These are phyloP conservation scores for Elsinoe fawcettii DNA, from an alignment of 2,329 filamentous ascomycete species.

Conservation along the genomic window DNA sequence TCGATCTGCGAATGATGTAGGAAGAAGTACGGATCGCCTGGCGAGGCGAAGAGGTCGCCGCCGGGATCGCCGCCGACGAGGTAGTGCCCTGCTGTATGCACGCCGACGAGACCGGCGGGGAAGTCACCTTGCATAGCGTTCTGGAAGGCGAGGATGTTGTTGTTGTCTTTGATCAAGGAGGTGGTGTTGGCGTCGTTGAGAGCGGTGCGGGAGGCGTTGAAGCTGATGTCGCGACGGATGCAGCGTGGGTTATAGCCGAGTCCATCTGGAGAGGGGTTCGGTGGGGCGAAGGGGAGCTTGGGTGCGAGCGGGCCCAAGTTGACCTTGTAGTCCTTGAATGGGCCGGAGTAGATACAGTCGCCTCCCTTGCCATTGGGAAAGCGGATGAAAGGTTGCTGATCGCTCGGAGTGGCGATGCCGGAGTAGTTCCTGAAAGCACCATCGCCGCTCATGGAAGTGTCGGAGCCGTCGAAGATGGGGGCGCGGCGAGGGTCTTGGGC, in stretches of 20 bases:
- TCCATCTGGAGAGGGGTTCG: constrained; percentile 28
- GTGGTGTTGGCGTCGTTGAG: constrained; percentile 20
- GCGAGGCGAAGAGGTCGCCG: constrained; percentile 39
- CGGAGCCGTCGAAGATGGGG: constrained; percentile 50
- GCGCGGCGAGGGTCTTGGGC: constrained; percentile 38
- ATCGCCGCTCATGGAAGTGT: constrained; percentile 33
- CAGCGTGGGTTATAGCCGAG: constrained; percentile 30
- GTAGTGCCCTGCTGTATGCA: constrained; percentile 43
- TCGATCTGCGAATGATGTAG: constrained; percentile 44
- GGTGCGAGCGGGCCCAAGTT: constrained; percentile 43
- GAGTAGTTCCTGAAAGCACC: constrained; percentile 32
- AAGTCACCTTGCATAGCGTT: constrained; percentile 24
- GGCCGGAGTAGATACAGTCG: constrained; percentile 45
- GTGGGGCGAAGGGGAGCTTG: constrained; percentile 26
- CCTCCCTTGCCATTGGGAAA: constrained; percentile 45
- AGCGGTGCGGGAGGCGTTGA: constrained; percentile 15
- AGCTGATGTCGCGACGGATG: constrained; percentile 32
- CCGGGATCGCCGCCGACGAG: constrained; percentile 40
- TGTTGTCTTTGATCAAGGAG: constrained; percentile 20
- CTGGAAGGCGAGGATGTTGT: constrained; percentile 22
- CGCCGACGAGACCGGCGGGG: constrained; percentile 21
- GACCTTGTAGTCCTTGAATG: constrained; percentile 41
- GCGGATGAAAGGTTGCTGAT: constrained; percentile 20
- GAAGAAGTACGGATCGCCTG: constrained; percentile 42
- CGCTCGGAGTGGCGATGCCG: constrained; percentile 26